phyloP scores from a whole-genome alignment of 2,329 filamentous ascomycete species.

The Fusarium graminum region DNA sequence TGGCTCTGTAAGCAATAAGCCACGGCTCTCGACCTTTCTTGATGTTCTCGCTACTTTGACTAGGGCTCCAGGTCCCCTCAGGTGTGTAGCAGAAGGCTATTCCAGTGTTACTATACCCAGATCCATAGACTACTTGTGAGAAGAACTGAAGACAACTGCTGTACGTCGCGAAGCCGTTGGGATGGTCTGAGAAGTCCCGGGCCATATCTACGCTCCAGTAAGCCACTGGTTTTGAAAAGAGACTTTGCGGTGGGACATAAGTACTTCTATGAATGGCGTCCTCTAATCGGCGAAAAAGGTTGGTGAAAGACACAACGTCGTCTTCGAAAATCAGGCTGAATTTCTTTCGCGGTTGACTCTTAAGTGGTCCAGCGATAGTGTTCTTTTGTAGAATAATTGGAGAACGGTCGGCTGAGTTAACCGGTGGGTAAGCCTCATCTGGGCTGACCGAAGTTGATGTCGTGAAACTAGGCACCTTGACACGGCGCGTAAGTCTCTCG shows the following conservation, averaged over 20 bases:
- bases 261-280: background rate
- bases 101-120: conserved; percentile 39
- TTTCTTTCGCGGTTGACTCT: background rate
- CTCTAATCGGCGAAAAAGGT: conserved; percentile 25
- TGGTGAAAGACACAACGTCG: conserved; percentile 16
- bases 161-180: conserved; percentile 40
- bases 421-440: conserved; percentile 46
- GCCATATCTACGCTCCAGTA: conserved; percentile 53
- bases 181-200: conserved; percentile 42
- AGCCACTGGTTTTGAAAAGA: conserved; percentile 58
- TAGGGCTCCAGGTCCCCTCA: conserved; percentile 54
- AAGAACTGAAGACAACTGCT: conserved; percentile 41
- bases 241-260: conserved; percentile 40
- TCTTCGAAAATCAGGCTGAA: conserved; percentile 20
- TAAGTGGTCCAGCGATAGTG: background rate
- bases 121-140: conserved; percentile 26
- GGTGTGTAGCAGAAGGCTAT: conserved; percentile 65
- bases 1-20: conserved; percentile 63
- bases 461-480: conserved; percentile 51
- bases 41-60: conserved; percentile 28
- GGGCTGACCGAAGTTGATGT: conserved; percentile 54
- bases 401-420: conserved; percentile 13
- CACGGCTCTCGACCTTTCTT: conserved; percentile 60
- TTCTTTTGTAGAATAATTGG: background rate
- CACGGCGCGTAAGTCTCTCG: conserved; percentile 44